Base-by-base conservation (phyloP, 768 basidiomycete genomes). In the Rossbeevera mucosa region DNA sequence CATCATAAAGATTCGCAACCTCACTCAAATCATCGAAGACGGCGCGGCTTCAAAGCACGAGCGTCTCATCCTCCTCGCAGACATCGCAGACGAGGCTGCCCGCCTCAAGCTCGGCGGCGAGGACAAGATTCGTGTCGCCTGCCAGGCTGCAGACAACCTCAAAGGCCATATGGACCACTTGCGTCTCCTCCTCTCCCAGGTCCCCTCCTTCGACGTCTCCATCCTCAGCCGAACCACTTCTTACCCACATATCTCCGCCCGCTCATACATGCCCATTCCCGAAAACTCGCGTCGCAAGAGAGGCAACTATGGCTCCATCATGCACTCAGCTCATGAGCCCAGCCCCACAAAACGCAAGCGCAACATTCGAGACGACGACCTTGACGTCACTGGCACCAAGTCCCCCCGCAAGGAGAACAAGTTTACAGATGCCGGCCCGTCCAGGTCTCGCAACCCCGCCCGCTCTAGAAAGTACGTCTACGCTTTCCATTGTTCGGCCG, bases 121-220 rank as follows among this genome's bases (percentile, higher is more conserved):
- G 70, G 96, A 98, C 82, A 97, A 97, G 77, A 95, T 97, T 70
- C 83, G 92, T 63, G 91, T 95, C 54, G 92, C 92, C 18, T 91
- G 86, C 59, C 86, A 85, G 57, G 93, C 93, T 24, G 90, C 91
- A 31, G 94, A 97, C 74, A 87, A 82, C 61, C 83, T 97, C 70
- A 81, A 85, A 62, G 70, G 71, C 8, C 83, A 89, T 67, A 71
- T 76, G 43, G 64, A 65, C 54, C 83, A 90, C 61, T 80, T 90
- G 64, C 75, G 75, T 45, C 72, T 75, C 21, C 78, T 91, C 29
- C 73, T 88, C 9, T 79, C 80, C 54, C 73, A 78, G 53, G 68
- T 89, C 7, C 86, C 87, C 20, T 79, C 76, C 53, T 83, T 85
- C 58, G 82, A 88, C 67, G 58, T 76, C 7, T 71, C 77, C 46